Evolutionary conservation across 352 stramenopile genomes (phyloP), one percentile per base, ranked within the genome.

Genomic region (Pythium dissimile): DNA sequence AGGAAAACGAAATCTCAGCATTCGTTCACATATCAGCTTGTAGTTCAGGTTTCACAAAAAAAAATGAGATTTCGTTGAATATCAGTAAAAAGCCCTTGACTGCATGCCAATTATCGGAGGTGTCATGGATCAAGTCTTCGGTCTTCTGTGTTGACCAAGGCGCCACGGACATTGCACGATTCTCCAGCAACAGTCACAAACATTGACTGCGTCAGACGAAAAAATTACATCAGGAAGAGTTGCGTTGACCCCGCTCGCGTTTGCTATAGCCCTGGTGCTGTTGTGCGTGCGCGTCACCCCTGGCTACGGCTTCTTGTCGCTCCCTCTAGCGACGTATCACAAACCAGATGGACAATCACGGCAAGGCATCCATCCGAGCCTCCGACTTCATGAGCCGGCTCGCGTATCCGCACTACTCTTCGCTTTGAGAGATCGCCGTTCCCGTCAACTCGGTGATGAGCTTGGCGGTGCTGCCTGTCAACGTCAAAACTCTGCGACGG

Each of bases 211-310:
- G n/a, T n/a, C n/a, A n/a, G n/a, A n/a, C n/a, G n/a, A n/a, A n/a
- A n/a, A n/a, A n/a, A n/a, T n/a, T n/a, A n/a, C n/a, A n/a, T n/a
- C n/a, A n/a, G n/a, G n/a, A n/a, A n/a, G n/a, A n/a, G n/a, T n/a
- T n/a, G n/a, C n/a, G n/a, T n/a, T 49, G 42, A 24, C 26, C 3
- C 18, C 21, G 26, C 42, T 3, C 16, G 5, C 3, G 9, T 34
- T 49, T 24, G 60, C 23, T 59, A 66, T 5, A 74, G 77, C 52
- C 60, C 73, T 41, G 8, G 18, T 41, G 30, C 7, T 20, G 21
- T 5, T 49, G 21, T 34, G 9, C 13, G 42, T 16, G 42, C 42
- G 26, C 13, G 18, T 32, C 23, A 21, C 15, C 4, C 18, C 31
- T 10, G 54, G 27, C 18, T 65, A 46, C 13, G 59, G 59, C 1